A percentile compares a stretch with the other conserved stretches of the same genome.
Conservation (phyloP, 73 alveolate genomes). For the Paramecium tetraurelia region DNA sequence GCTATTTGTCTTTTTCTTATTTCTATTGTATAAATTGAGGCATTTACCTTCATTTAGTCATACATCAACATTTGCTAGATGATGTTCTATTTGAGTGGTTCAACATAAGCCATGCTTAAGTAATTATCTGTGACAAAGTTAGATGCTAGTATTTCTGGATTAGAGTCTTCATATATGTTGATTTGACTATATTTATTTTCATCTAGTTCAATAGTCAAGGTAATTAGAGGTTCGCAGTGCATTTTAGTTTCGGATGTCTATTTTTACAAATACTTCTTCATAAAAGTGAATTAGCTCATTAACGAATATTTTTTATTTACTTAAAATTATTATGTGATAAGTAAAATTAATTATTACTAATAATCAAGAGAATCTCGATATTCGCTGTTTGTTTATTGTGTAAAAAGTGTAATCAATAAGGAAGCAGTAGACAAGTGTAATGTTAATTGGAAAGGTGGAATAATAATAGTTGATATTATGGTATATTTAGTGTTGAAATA, state of each 20-base stretch:
- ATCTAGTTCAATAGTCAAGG: slow-evolving; percentile 28
- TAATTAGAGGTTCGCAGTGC: slow-evolving; percentile 7
- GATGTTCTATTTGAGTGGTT: slow-evolving; percentile 27
- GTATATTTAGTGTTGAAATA: neutral
- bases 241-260: neutral
- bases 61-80: slow-evolving; percentile 2
- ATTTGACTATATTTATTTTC: slow-evolving; percentile 5
- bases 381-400: neutral
- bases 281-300: slow-evolving; percentile 30
- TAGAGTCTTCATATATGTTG: slow-evolving; percentile 28
- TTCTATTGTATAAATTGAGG: neutral
- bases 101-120: neutral
- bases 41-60: slow-evolving; percentile 1
- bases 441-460: neutral
- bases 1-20: neutral
- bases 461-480: neutral
- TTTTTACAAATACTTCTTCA: slow-evolving; percentile 5
- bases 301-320: slow-evolving; percentile 24
- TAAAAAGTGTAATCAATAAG: too few species aligned
- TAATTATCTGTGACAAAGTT: slow-evolving; percentile 4
- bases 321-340: neutral
- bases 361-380: neutral
- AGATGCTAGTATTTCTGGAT: slow-evolving; percentile 23
- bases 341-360: neutral
- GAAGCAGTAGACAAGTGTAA: too few species aligned